Base-by-base conservation (phyloP, 345 rosid species). In the Sonneratia alba region DNA sequence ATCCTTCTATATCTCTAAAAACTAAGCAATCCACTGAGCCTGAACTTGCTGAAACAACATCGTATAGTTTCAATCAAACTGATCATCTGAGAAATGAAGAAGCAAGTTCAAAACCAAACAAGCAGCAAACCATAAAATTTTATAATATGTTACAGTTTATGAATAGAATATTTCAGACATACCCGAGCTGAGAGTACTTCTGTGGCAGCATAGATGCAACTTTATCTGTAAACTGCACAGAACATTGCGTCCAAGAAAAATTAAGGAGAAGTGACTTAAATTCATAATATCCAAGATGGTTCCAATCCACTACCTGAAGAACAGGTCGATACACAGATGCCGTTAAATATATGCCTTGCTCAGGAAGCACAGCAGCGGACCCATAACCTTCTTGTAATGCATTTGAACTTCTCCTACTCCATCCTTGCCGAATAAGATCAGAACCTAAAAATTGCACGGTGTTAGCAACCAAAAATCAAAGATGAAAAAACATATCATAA, bases 301-400 rank as follows among this genome's bases (percentile, higher is more conserved):
- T 67, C 42, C 24, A 61, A n/a, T 63, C 67, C 71, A 83, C 76
- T 81, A 95, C 99, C 99, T 90, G 88, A 76, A 90, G 88, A 71
- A 95, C 97, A 75, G 98, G 98, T 56, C 99, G 89, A 80, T 95
- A 92, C 70, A 92, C 73, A 71, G 98, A 90, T 71, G 99, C 99
- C 22, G 94, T 97, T 61, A 95, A 88, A 83, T 95, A 95, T 80
- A 95, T 88, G 80, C 99, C 99, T 83, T 89, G 99, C 85, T 95
- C 98, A 78, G 98, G 98, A 81, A 92, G 86, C 79, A 95, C 87
- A 74, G 99, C 82, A 48, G 98, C 91, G 87, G 99, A 89, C 22
- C 99, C 99, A 80, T 92, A 95, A 75, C 97, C 97, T 89, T 95
- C 98, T 79, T 92, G 92, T 69, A 80, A 76, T 43, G 86, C 88